phyloP scores from a whole-genome alignment of 2,329 filamentous ascomycete species.

The Phaeomoniella chlamydospora region DNA sequence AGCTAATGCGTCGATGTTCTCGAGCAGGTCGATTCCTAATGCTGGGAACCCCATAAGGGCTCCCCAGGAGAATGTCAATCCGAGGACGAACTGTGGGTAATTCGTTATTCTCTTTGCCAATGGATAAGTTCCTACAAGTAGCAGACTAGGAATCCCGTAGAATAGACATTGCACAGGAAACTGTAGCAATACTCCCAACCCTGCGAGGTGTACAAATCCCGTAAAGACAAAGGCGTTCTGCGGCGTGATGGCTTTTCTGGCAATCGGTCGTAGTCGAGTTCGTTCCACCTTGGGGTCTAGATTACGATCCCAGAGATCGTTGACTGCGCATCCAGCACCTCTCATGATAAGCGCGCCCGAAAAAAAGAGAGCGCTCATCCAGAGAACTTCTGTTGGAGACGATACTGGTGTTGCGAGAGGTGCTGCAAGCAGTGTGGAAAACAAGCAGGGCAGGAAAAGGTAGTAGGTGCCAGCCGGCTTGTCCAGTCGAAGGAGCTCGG shows the following conservation, averaged over 20 bases:
- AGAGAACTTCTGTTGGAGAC: slow-evolving; percentile 19
- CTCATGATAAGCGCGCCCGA: slow-evolving; percentile 33
- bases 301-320: slow-evolving; percentile 40
- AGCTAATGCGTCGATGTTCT: slow-evolving; percentile 18
- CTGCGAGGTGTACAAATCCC: slow-evolving; percentile 24
- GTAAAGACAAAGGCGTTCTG: slow-evolving; percentile 28
- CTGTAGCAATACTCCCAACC: slow-evolving; percentile 26
- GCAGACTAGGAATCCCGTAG: slow-evolving; percentile 26
- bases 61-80: slow-evolving; percentile 36
- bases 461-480: slow-evolving; percentile 37
- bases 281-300: slow-evolving; percentile 37
- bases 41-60: slow-evolving; percentile 33
- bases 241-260: slow-evolving; percentile 33
- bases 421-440: slow-evolving; percentile 30
- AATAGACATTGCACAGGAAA: slow-evolving; percentile 26
- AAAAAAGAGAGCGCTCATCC: slow-evolving; percentile 23
- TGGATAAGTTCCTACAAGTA: slow-evolving; percentile 32
- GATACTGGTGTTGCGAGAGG: slow-evolving; percentile 18
- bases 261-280: slow-evolving; percentile 36
- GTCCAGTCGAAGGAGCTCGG: slow-evolving; percentile 37
- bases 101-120: slow-evolving; percentile 38
- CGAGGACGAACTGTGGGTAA: slow-evolving; percentile 37
- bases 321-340: slow-evolving; percentile 38
- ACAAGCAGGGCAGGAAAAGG: slow-evolving; percentile 37
- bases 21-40: slow-evolving; percentile 28